A percentile compares a stretch with the other conserved stretches of the same genome.
Conservation (phyloP, 306 rosid genomes). For the Rosa chinensis region DNA sequence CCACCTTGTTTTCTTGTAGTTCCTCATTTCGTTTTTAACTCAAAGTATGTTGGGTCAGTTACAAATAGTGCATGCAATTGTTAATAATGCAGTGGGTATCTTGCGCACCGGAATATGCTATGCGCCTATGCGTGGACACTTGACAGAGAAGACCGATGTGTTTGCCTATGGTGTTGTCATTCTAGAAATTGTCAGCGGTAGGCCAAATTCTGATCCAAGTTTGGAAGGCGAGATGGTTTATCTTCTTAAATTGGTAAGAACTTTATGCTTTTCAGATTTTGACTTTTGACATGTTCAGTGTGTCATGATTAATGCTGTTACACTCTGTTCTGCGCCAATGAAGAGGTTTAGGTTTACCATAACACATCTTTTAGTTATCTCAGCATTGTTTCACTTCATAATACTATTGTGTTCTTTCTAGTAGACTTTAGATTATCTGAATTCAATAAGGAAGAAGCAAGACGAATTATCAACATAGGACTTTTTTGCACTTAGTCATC, state of each 20-base stretch:
- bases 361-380: neutral
- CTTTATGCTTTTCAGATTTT: neutral
- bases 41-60: neutral
- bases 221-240: conserved; percentile 48
- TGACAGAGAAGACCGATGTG: conserved; percentile 80
- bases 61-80: conserved; percentile 8
- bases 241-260: conserved; percentile 30
- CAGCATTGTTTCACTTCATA: neutral
- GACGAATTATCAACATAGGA: conserved; percentile 47
- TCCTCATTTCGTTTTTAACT: neutral
- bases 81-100: conserved; percentile 61
- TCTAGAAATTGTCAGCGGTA: conserved; percentile 71
- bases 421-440: conserved; percentile 45
- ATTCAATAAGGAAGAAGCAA: conserved; percentile 47
- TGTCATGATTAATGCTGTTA: neutral
- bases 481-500: conserved; percentile 67
- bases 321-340: neutral
- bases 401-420: conserved; percentile 14
- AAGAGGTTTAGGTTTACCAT: neutral
- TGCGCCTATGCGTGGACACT: conserved; percentile 61
- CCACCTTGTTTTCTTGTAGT: neutral
- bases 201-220: conserved; percentile 63
- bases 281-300: neutral
- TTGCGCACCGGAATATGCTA: conserved; percentile 92
- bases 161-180: conserved; percentile 88